Evolutionary conservation across 805 yeast species (phyloP).

Genomic region (Grigorovia humatica): DNA sequence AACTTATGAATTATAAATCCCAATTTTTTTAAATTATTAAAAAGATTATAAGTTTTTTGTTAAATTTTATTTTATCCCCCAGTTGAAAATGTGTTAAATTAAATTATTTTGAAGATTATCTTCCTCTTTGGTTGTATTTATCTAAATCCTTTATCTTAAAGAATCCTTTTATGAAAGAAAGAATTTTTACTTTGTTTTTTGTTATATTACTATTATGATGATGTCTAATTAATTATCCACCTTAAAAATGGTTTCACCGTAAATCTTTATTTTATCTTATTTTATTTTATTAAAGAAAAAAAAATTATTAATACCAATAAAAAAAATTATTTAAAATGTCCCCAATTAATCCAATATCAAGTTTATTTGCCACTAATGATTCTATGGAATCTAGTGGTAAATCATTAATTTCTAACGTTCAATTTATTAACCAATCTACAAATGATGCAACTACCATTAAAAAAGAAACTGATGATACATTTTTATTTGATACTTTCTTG

Average conservation of each 20-base stretch:
- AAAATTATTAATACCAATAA: not conserved
- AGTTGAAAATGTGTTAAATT: constrained; percentile 2
- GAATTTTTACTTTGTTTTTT: not conserved
- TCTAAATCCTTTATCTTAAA: not conserved
- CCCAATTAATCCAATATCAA: constrained; percentile 8
- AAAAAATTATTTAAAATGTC: constrained; percentile 8
- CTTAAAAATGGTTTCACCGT: not conserved
- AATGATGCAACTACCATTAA: not conserved
- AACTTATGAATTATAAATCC: constrained; percentile 3
- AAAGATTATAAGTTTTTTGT: constrained; percentile 1
- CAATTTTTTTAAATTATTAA: not conserved
- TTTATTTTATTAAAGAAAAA: not conserved
- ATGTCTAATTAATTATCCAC: not conserved
- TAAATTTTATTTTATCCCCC: not conserved
- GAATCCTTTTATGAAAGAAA: not conserved
- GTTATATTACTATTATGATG: not conserved
- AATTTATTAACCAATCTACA: constrained; percentile 11
- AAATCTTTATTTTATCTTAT: not conserved
- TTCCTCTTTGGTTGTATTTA: constrained; percentile 2
- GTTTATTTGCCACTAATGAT: constrained; percentile 8
- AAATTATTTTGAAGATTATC: not conserved
- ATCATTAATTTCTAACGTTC: constrained; percentile 1
- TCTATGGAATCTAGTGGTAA: constrained; percentile 2
- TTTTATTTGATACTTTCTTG: not conserved
- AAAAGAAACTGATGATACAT: not conserved